A percentile compares a stretch with the other conserved stretches of the same genome.
phyloP scores from a whole-genome alignment of 176 grass and related monocot species.

The Oryza australiensis region DNA sequence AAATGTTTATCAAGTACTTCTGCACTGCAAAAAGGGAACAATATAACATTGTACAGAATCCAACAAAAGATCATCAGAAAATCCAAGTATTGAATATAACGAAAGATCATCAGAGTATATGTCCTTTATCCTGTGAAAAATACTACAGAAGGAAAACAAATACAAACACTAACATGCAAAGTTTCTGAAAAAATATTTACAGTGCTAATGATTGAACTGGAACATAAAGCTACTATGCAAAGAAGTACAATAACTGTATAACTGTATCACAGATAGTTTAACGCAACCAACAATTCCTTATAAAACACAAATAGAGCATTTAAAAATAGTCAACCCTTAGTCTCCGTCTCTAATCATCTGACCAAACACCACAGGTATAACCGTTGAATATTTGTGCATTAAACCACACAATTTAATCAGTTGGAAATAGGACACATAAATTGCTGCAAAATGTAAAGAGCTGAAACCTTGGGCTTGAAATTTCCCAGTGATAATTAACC shows the following conservation, averaged over 20 bases:
- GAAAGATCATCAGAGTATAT: not conserved
- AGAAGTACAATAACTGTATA: not conserved
- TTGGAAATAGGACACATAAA: conserved; percentile 8
- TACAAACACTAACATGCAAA: conserved; percentile 12
- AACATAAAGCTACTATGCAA: conserved; percentile 7
- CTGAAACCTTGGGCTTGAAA: not conserved
- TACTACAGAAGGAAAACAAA: not conserved
- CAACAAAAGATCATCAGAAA: conserved; percentile 21
- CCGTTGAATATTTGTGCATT: not conserved
- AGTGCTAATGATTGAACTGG: conserved; percentile 1
- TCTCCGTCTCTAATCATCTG: not conserved
- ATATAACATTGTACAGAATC: conserved; percentile 23
- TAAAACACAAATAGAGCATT: not conserved
- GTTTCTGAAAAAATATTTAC: conserved; percentile 1
- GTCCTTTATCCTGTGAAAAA: not conserved
- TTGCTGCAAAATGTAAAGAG: not conserved
- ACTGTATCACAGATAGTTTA: not conserved
- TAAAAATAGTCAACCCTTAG: conserved; percentile 3
- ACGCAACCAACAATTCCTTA: not conserved
- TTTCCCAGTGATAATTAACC: not conserved
- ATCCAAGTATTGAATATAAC: conserved; percentile 8
- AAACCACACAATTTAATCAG: not conserved
- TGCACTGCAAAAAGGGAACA: conserved; percentile 74
- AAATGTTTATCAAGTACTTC: conserved; percentile 89
- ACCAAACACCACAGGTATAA: conserved; percentile 1